Evolutionary conservation across 352 stramenopile genomes (phyloP).

Genomic region (Pythium plurisporium): DNA sequence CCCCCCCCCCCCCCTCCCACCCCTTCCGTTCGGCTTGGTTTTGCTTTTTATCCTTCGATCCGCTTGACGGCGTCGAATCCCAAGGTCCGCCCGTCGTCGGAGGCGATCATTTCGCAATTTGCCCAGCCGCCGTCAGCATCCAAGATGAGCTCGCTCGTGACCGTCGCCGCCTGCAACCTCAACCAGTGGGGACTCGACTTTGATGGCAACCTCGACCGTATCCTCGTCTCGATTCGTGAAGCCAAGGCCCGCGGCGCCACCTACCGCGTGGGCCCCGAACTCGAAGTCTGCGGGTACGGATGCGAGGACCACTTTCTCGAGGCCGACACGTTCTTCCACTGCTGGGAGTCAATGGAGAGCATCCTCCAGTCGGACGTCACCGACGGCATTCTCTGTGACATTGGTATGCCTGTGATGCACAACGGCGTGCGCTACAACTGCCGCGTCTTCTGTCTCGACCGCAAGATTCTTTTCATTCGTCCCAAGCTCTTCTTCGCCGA

Average conservation of each 20-base stretch:
- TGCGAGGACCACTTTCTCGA: constrained; percentile 99
- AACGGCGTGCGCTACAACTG: constrained; percentile 97
- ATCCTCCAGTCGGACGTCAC: constrained; percentile 88
- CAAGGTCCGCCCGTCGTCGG: no score
- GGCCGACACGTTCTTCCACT: constrained; percentile 97
- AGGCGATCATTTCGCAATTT: constrained; percentile 16
- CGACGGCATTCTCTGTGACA: constrained; percentile 95
- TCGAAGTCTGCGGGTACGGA: constrained; percentile 98
- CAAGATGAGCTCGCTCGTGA: constrained; percentile 85
- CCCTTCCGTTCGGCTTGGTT: no score
- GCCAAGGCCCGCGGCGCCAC: constrained; percentile 84
- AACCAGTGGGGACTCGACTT: constrained; percentile 99
- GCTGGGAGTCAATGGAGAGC: constrained; percentile 92
- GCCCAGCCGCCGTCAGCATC: not conserved
- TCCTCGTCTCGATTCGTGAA: constrained; percentile 85
- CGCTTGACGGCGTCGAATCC: no score
- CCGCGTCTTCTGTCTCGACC: constrained; percentile 92
- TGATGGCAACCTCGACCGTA: constrained; percentile 95
- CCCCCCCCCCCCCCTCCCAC: no score
- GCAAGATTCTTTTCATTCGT: constrained; percentile 94
- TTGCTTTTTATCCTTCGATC: no score
- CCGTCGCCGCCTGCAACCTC: constrained; percentile 97
- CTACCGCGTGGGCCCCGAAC: constrained; percentile 95
- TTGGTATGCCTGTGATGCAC: constrained; percentile 97
- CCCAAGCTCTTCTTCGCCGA: constrained; percentile 94